Evolutionary conservation across 345 rosid species (phyloP), one percentile per base, ranked within the genome.

Genomic region (Populus pruinosa): DNA sequence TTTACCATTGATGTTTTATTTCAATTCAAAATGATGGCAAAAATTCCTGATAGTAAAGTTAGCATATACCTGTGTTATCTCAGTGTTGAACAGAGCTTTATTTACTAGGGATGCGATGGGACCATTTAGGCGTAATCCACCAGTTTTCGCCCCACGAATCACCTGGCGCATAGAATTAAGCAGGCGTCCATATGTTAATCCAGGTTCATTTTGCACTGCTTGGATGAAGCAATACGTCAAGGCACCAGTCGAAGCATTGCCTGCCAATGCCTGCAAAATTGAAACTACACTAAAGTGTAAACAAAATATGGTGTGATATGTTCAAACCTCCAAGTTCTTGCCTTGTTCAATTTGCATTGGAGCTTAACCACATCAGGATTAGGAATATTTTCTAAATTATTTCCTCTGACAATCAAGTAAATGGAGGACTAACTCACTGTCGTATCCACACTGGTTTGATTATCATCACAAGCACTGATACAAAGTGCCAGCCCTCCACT

Each of bases 201-300:
- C 84, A 0, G 90, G 90, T 53, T 90, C 92, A 5, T 83, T 88
- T 66, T 86, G 84, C 76, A 93, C 84, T 5, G 95, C 89, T 65
- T 91, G 90, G 43, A 93, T 90, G 83, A 94, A 93, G 88, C 92
- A 87, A 72, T 85, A 89, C 5, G 97, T 94, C 89, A 90, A 74
- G 20, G 94, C 97, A 33, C 97, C 98, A 0, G 89, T 87, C 59
- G 84, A 74, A 20, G 84, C 77, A 75, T 75, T 80, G 8, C 88
- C 89, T 17, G 92, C 79, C 66, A 94, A 89, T 33, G 91, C 89
- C 98, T 94, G 84, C 79, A 49, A 13, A 69, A n/a, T 43, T 44
- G 23, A 43, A 69, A 6, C 71, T 9, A 8, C 27, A 68, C 14
- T 68, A 20, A 16, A 29, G 6, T 11, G 14, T n/a, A 63, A 11